These are phyloP conservation scores for Oleoguttula mirabilis DNA, from an alignment of 495 filamentous ascomycete genomes.

Conservation along the genomic window DNA sequence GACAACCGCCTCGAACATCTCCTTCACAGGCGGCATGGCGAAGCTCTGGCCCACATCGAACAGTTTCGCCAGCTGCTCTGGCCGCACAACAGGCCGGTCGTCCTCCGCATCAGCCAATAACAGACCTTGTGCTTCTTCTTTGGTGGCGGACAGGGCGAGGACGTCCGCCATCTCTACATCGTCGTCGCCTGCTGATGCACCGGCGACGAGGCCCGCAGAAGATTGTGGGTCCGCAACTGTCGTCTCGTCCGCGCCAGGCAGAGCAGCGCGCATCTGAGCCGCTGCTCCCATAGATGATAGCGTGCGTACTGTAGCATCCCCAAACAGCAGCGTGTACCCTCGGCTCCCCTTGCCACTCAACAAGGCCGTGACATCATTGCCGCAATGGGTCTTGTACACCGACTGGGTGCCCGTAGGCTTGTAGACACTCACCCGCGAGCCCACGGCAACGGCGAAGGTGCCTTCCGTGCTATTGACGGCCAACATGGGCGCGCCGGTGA, in stretches of 20 bases:
- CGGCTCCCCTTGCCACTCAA: conserved; percentile 31
- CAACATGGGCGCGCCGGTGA: conserved; percentile 31
- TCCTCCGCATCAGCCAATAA: conserved; percentile 26
- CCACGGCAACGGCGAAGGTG: conserved; percentile 17
- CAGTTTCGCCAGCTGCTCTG: conserved; percentile 55
- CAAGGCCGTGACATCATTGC: conserved; percentile 42
- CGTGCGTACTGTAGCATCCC: conserved; percentile 37
- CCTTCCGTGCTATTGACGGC: conserved; percentile 44
- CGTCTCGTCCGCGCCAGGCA: not conserved
- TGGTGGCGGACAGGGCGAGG: conserved; percentile 27
- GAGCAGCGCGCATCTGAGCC: conserved; percentile 14
- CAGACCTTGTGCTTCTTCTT: conserved; percentile 1
- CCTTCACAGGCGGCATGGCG: conserved; percentile 62
- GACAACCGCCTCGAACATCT: conserved; percentile 66
- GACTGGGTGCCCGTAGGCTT: conserved; percentile 35
- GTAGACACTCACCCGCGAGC: conserved; percentile 8
- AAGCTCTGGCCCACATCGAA: conserved; percentile 65
- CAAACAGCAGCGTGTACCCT: conserved; percentile 39
- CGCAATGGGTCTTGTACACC: conserved; percentile 27
- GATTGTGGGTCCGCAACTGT: no score
- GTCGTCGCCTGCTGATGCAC: conserved; percentile 34
- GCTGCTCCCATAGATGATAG: conserved; percentile 32
- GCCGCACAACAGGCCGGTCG: conserved; percentile 43
- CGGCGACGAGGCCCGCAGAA: not conserved
- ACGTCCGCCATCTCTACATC: conserved; percentile 29